Percentiles rank a stretch among this genome's conserved stretches.
phyloP scores from a whole-genome alignment of 768 basidiomycete genomes.

The Suillus weaverae region DNA sequence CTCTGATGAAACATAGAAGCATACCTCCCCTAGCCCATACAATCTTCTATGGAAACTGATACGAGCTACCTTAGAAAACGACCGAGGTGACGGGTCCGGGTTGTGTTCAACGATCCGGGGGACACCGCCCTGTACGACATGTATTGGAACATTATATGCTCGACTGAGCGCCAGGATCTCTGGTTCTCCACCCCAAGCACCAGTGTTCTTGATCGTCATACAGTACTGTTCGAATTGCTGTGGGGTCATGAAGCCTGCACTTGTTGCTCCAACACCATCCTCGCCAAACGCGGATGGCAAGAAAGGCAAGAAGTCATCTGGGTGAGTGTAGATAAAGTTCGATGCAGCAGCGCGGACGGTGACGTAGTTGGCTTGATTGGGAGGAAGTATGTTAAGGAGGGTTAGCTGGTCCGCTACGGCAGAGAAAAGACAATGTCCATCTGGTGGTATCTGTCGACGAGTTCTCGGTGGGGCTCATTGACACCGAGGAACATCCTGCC shows the following conservation, averaged over 20 bases:
- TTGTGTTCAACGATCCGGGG: slow-evolving; percentile 86
- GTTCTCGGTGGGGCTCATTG: slow-evolving; percentile 1
- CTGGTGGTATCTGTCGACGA: slow-evolving; percentile 76
- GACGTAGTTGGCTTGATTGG: slow-evolving; percentile 57
- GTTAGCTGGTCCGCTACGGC: slow-evolving; percentile 91
- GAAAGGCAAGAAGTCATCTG: slow-evolving; percentile 92
- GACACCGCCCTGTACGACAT: slow-evolving; percentile 82
- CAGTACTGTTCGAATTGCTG: slow-evolving; percentile 75
- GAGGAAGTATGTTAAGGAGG: slow-evolving; percentile 64
- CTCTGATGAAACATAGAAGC: slow-evolving; percentile 24
- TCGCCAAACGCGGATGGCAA: slow-evolving; percentile 74
- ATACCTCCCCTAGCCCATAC: slow-evolving; percentile 95
- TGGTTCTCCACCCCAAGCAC: slow-evolving; percentile 97
- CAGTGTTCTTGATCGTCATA: slow-evolving; percentile 71
- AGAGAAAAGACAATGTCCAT: slow-evolving; percentile 95
- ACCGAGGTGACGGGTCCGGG: slow-evolving; percentile 41
- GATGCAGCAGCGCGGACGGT: slow-evolving; percentile 70
- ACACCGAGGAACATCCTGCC: slow-evolving; percentile 14
- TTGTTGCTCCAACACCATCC: slow-evolving; percentile 59
- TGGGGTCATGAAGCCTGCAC: slow-evolving; percentile 68
- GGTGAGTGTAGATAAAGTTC: slow-evolving; percentile 76
- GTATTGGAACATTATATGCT: slow-evolving; percentile 80
- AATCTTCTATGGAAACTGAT: slow-evolving; percentile 93
- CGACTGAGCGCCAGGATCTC: slow-evolving; percentile 90
- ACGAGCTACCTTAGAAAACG: slow-evolving; percentile 47